Evolutionary conservation across 306 rosid genomes (phyloP).

Genomic region (Cyamopsis tetragonoloba): DNA sequence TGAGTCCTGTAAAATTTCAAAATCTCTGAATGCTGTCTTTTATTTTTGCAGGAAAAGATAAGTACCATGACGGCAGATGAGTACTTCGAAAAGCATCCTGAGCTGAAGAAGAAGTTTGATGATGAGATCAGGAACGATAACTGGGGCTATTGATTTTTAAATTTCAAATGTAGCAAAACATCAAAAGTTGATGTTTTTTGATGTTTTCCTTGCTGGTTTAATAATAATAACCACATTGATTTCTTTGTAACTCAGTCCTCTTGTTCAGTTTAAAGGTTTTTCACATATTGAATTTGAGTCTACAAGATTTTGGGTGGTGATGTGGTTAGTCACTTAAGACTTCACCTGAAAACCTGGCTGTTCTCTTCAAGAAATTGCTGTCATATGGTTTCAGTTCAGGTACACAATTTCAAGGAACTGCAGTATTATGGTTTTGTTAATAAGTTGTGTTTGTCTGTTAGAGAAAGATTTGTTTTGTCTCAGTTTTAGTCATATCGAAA

Average conservation of each 20-base stretch:
- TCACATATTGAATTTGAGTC: slow-evolving; percentile 17
- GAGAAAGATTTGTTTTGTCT: neutral
- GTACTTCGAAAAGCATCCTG: slow-evolving; percentile 89
- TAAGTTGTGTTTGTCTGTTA: slow-evolving; percentile 8
- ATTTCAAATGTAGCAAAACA: slow-evolving; percentile 26
- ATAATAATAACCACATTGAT: slow-evolving; percentile 48
- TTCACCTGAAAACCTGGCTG: neutral
- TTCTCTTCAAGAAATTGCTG: neutral
- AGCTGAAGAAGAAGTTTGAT: slow-evolving; percentile 85
- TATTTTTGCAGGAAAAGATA: slow-evolving; percentile 60
- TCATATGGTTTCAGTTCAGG: slow-evolving; percentile 10
- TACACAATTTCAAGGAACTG: slow-evolving; percentile 21
- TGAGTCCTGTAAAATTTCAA: neutral
- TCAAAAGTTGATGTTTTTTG: slow-evolving; percentile 33
- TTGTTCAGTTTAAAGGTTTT: neutral
- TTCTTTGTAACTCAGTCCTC: slow-evolving; percentile 33
- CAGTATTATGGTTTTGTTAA: neutral
- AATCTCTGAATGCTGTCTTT: slow-evolving; percentile 24
- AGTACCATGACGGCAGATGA: slow-evolving; percentile 96
- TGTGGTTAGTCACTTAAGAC: neutral
- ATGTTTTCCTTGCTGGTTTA: slow-evolving; percentile 39
- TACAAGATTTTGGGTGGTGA: slow-evolving; percentile 24
- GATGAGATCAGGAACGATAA: slow-evolving; percentile 87
- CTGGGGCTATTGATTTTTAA: slow-evolving; percentile 79
- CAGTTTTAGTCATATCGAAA: neutral